phyloP scores from a whole-genome alignment of 192 early-diverging fungal species.

The Backusella sp. region DNA sequence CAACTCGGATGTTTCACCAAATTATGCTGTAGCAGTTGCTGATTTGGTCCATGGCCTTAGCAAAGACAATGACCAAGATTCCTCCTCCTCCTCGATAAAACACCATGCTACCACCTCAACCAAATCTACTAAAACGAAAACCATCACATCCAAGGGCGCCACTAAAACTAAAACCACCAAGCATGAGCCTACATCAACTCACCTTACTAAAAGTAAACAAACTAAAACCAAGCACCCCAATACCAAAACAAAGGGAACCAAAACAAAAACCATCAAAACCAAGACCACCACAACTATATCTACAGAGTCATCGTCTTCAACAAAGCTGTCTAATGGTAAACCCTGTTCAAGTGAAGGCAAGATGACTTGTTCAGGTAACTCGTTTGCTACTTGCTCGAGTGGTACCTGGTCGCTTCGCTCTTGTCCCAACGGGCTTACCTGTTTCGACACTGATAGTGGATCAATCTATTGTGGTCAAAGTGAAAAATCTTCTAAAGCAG shows the following conservation, averaged over 20 bases:
- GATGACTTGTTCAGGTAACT: constrained; percentile 42
- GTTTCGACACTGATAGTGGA: constrained; percentile 40
- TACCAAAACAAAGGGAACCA: constrained; percentile 15
- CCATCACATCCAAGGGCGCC: not conserved
- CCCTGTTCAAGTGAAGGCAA: constrained; percentile 35
- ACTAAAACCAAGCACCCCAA: not conserved
- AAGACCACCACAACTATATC: constrained; percentile 16
- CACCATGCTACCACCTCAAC: not conserved
- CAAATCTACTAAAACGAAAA: not conserved
- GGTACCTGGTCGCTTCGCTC: constrained; percentile 44
- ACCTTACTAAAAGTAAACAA: not conserved
- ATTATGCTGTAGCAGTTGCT: constrained; percentile 29
- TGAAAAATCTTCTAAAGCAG: not conserved
- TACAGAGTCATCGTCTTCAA: constrained; percentile 21
- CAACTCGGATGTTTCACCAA: constrained; percentile 43
- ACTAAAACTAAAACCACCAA: not conserved
- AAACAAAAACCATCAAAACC: constrained; percentile 16
- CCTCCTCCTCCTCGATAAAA: not conserved
- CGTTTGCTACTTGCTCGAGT: constrained; percentile 43
- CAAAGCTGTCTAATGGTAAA: constrained; percentile 43
- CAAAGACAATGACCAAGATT: not conserved
- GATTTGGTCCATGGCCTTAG: constrained; percentile 9
- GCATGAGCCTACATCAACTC: not conserved
- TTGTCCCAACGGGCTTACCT: constrained; percentile 45
- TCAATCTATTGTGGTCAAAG: constrained; percentile 41